Percentiles rank a stretch among this genome's conserved stretches.
phyloP scores from a whole-genome alignment of 2,329 filamentous ascomycete genomes.

The Coniochaeta hoffmannii region DNA sequence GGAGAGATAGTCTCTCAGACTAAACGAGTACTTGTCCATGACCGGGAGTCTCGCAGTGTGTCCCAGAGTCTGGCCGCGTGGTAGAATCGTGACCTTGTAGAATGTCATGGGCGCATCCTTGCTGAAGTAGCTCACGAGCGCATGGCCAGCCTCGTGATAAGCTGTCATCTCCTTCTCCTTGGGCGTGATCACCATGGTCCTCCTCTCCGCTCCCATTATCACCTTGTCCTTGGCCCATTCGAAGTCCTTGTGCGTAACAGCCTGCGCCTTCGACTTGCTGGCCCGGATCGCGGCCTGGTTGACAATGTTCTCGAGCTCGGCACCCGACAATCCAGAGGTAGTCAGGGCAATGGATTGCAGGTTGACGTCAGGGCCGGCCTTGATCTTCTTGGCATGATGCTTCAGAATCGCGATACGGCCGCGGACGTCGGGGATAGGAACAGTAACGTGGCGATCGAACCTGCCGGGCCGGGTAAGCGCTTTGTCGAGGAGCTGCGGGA shows the following conservation, averaged over 20 bases:
- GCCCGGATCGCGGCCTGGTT: slow-evolving; percentile 94
- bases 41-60: slow-evolving; percentile 83
- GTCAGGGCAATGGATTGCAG: slow-evolving; percentile 76
- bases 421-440: slow-evolving; percentile 85
- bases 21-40: slow-evolving; percentile 85
- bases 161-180: slow-evolving; percentile 96
- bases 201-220: slow-evolving; percentile 90
- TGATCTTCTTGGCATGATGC: slow-evolving; percentile 90
- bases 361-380: slow-evolving; percentile 72
- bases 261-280: slow-evolving; percentile 73
- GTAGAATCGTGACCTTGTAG: slow-evolving; percentile 97
- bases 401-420: slow-evolving; percentile 88
- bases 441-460: slow-evolving; percentile 87
- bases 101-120: slow-evolving; percentile 65
- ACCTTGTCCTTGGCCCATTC: slow-evolving; percentile 99
- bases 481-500: slow-evolving; percentile 89
- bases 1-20: slow-evolving; percentile 71
- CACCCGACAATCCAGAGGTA: slow-evolving; percentile 87
- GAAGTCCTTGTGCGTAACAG: slow-evolving; percentile 72
- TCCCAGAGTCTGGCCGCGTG: slow-evolving; percentile 77
- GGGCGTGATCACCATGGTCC: slow-evolving; percentile 80
- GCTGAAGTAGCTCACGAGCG: slow-evolving; percentile 79
- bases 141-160: slow-evolving; percentile 96
- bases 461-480: slow-evolving; percentile 88
- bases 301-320: slow-evolving; percentile 92